These are phyloP conservation scores for Byssoonygena ceratinophila DNA, from an alignment of 2,329 filamentous ascomycete species.

Conservation along the genomic window DNA sequence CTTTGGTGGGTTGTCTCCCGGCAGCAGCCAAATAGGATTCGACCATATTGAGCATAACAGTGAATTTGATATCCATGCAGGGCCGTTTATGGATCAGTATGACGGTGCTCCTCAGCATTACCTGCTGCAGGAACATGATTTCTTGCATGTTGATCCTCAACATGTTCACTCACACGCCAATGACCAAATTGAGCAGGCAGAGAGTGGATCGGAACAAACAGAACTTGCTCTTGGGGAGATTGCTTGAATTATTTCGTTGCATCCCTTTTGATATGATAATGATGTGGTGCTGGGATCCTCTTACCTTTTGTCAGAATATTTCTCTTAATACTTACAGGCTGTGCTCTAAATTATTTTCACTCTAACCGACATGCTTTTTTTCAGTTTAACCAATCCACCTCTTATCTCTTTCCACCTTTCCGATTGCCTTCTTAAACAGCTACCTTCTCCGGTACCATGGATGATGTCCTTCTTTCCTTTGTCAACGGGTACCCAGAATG, in stretches of 20 bases:
- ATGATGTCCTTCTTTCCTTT: background rate
- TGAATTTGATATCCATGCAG: slow-evolving; percentile 6
- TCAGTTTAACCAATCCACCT: background rate
- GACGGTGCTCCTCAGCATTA: slow-evolving; percentile 10
- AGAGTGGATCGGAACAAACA: slow-evolving; percentile 17
- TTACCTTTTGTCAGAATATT: background rate
- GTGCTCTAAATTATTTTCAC: background rate
- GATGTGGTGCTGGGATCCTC: background rate
- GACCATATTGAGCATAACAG: slow-evolving; percentile 6
- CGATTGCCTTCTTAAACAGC: no score
- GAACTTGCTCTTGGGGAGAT: slow-evolving; percentile 13
- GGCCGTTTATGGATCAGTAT: slow-evolving; percentile 10
- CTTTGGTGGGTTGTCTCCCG: slow-evolving; percentile 22
- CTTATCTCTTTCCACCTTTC: no score
- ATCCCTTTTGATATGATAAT: background rate
- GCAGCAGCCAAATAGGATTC: slow-evolving; percentile 1
- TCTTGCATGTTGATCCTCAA: background rate
- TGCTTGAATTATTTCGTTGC: background rate
- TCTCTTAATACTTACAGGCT: background rate
- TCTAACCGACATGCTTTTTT: background rate
- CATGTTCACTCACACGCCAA: slow-evolving; percentile 7
- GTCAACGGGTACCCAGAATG: background rate
- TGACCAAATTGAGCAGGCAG: slow-evolving; percentile 14
- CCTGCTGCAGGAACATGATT: slow-evolving; percentile 1
- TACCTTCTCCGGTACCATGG: background rate